Evolutionary conservation across 345 rosid genomes (phyloP).

Genomic region (Luvunga scandens): DNA sequence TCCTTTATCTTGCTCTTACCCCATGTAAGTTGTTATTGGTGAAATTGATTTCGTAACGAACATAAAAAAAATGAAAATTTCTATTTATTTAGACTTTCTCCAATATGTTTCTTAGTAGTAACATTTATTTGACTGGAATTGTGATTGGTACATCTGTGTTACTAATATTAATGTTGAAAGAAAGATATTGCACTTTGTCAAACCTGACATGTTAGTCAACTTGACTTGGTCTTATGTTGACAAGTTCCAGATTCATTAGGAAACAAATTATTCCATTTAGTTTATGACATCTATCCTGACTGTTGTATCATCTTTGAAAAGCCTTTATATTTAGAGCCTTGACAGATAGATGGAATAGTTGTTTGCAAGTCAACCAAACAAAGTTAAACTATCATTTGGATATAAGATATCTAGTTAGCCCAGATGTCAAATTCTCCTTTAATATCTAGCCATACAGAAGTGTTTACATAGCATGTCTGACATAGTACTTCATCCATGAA

Average conservation of each 20-base stretch:
- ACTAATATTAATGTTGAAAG: background rate
- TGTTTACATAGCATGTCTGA: background rate
- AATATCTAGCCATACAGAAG: background rate
- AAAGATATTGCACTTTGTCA: slow-evolving; percentile 24
- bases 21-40: slow-evolving; percentile 66
- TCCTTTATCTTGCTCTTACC: slow-evolving; percentile 62
- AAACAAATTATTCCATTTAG: slow-evolving; percentile 19
- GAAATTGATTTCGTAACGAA: background rate
- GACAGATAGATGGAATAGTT: background rate
- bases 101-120: background rate
- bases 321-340: background rate
- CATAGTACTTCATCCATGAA: background rate
- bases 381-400: background rate
- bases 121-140: slow-evolving; percentile 12
- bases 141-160: background rate
- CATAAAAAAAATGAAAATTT: background rate
- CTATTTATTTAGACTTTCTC: slow-evolving; percentile 1
- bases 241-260: slow-evolving; percentile 12
- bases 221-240: slow-evolving; percentile 32
- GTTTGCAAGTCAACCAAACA: background rate
- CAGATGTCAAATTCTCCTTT: background rate
- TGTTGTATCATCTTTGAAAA: background rate
- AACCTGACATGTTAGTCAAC: slow-evolving; percentile 23
- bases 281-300: slow-evolving; percentile 26
- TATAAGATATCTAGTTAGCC: background rate